Base-by-base conservation (phyloP, 2,329 filamentous ascomycete genomes). In the Chaetothyriales sp. region DNA sequence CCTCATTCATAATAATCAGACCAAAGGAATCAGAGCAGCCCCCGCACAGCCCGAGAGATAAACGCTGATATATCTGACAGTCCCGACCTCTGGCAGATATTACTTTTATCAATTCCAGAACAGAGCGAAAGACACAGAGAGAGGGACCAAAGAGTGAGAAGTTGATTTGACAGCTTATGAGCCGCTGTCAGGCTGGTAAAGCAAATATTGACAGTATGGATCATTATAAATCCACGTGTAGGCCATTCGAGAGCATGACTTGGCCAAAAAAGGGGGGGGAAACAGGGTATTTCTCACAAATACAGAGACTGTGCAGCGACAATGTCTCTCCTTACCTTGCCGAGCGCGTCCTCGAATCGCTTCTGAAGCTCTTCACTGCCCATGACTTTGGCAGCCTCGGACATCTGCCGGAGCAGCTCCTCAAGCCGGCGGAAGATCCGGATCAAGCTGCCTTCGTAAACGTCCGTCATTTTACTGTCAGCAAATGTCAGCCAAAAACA, bases 371-470 rank as follows among this genome's bases (percentile, higher is more conserved):
- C 92, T 54, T 94, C 87, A 65, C 85, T 95, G 62, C 92, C 92
- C 92, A 98, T 98, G 56, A 95, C 90, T 71, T 95, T 96, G 58
- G 86, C 80, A 20, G 90, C 92, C 70, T 96, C 86, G 15, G 84
- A 90, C 78, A 96, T 94, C 68, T 98, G 92, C 58, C 92, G 80
- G 36, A 98, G 74, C 52, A 95, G 75, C 70, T 98, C 92, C 68
- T 98, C 92, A 28, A 98, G 75, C 18, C 92, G 85, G 50, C 92
- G 84, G 79, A 98, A 98, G 42, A 95, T 80, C 47, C 92, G 87
- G 61, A 98, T 96, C 54, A 98, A 73, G 52, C 87, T 95, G 53
- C 92, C 92, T 71, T 98, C 92, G 68, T 95, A 98, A 25, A 90
- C 86, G 61, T 95, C 90, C 25, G 92, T 96, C 89, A 98, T 95